phyloP scores from a whole-genome alignment of 495 filamentous ascomycete genomes.

The Aspergillus asperescens region DNA sequence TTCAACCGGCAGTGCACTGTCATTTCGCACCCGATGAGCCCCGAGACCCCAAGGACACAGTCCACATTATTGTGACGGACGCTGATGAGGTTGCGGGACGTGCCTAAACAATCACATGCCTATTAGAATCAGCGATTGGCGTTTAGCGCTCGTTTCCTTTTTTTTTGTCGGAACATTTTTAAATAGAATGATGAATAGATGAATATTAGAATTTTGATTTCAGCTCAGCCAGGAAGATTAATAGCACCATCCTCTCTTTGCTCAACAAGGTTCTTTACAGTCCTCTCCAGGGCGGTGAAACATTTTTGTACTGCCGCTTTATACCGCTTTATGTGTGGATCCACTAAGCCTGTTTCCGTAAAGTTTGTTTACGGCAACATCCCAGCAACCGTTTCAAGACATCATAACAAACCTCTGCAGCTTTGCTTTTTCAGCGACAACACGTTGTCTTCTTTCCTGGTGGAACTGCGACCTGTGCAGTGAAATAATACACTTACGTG shows the following conservation, averaged over 20 bases:
- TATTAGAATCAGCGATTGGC: no score
- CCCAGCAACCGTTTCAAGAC: slow-evolving; percentile 31
- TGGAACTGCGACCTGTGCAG: not conserved
- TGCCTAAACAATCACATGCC: no score
- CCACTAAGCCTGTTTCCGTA: slow-evolving; percentile 27
- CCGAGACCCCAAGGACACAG: slow-evolving; percentile 25
- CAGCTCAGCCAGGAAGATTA: no score
- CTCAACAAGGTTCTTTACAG: not conserved
- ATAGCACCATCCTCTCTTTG: not conserved
- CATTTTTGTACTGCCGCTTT: not conserved
- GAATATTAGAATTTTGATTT: no score
- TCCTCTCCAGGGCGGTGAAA: slow-evolving; percentile 12
- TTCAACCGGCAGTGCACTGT: slow-evolving; percentile 31
- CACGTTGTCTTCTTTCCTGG: not conserved
- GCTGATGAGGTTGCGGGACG: slow-evolving; percentile 9
- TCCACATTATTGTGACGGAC: slow-evolving; percentile 38
- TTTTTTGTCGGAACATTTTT: no score
- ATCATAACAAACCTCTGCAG: slow-evolving; percentile 17
- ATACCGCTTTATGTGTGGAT: slow-evolving; percentile 6
- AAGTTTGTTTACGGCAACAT: slow-evolving; percentile 37
- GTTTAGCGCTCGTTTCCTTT: no score
- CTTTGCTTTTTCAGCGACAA: slow-evolving; percentile 1
- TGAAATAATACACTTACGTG: not conserved
- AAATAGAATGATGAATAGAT: no score
- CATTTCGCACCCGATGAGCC: slow-evolving; percentile 23